Percentiles rank a stretch among this genome's conserved stretches.
phyloP scores from a whole-genome alignment of 306 rosid species.

The Ormosia emarginata region DNA sequence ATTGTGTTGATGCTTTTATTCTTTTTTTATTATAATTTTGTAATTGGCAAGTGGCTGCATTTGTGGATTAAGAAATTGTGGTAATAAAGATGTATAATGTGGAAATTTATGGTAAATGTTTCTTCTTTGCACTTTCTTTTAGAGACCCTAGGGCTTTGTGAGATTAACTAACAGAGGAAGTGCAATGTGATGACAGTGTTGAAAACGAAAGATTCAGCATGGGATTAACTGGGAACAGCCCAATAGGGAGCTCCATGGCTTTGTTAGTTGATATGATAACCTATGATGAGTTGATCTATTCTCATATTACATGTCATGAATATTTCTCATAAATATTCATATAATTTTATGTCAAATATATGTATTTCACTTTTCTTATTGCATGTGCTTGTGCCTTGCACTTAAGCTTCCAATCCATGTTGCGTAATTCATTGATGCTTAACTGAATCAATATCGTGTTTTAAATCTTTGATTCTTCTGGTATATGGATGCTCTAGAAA shows the following conservation, averaged over 20 bases:
- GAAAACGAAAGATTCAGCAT: neutral
- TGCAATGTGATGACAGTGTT: neutral
- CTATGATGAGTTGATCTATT: neutral
- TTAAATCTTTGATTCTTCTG: neutral
- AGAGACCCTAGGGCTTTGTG: neutral
- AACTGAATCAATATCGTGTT: neutral
- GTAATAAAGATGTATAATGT: neutral
- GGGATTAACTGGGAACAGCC: neutral
- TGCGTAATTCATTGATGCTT: neutral
- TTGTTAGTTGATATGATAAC: neutral
- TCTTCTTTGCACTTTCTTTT: neutral
- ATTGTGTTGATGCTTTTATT: neutral
- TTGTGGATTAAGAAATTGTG: neutral
- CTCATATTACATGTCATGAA: neutral
- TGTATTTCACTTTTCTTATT: neutral
- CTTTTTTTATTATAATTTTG: neutral
- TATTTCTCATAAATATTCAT: neutral
- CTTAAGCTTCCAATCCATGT: neutral
- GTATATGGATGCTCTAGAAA: neutral
- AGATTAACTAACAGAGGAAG: neutral
- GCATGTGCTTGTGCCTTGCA: neutral
- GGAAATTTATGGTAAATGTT: neutral
- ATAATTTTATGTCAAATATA: neutral
- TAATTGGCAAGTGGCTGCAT: neutral
- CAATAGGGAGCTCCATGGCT: neutral